Percentiles rank a stretch among this genome's conserved stretches.
Evolutionary conservation across 176 grass and related monocot species (phyloP).

Genomic region (Miscanthus lutarioriparius): DNA sequence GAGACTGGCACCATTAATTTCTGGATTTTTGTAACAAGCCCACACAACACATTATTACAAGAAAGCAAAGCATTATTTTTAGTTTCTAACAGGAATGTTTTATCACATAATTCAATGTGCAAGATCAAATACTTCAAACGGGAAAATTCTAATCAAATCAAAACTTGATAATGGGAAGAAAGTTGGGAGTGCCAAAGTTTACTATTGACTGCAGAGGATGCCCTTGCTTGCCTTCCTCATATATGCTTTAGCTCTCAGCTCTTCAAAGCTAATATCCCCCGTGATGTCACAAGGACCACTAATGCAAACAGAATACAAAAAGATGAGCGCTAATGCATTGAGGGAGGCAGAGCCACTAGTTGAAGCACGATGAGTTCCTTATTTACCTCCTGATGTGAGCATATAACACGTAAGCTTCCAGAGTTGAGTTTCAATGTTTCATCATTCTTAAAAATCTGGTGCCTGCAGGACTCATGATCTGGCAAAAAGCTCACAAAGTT

Average conservation of each 20-base stretch:
- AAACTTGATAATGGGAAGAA: no score
- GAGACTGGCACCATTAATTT: no score
- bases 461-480: slow-evolving; percentile 71
- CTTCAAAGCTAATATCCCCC: slow-evolving; percentile 81
- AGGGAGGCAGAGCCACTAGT: neutral
- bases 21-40: no score
- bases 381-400: slow-evolving; percentile 65
- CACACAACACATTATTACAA: no score
- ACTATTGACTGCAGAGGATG: neutral
- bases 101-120: no score
- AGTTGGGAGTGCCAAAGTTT: no score
- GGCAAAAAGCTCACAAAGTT: slow-evolving; percentile 2
- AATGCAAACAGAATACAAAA: slow-evolving; percentile 18
- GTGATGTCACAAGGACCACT: slow-evolving; percentile 79
- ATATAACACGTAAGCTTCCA: slow-evolving; percentile 95
- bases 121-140: no score
- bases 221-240: slow-evolving; percentile 66
- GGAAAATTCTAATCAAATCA: no score
- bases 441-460: slow-evolving; percentile 88
- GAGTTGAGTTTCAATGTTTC: slow-evolving; percentile 57
- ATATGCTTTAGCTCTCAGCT: slow-evolving; percentile 71
- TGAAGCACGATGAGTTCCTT: neutral
- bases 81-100: no score
- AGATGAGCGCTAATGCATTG: neutral
- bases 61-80: no score